Base-by-base conservation (phyloP, 306 rosid species). In the Sesbania bispinosa region DNA sequence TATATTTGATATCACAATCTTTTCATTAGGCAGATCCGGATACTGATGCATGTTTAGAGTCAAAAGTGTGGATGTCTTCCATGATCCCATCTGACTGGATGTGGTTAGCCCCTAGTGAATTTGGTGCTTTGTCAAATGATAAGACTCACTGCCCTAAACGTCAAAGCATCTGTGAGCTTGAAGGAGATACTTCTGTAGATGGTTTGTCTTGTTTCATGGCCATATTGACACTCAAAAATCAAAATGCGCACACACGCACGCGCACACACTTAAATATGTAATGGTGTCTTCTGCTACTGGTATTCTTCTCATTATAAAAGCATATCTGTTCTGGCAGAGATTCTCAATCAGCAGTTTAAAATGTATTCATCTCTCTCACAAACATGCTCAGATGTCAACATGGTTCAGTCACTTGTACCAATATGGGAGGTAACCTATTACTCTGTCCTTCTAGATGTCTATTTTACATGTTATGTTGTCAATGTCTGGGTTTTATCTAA, bases 401-500 rank as follows among this genome's bases (percentile, higher is more conserved):
- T 89, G 96, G 97, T 93, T 75, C 97, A 93, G 78, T 93, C 98
- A 54, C 93, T 93, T 81, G 63, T 85, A 52, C 95, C 96, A 36
- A 93, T 93, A 77, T 93, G 92, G 98, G 96, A 93, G 97, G 98
- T 90, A 41, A 51, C 72, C 29, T 46, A 14, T 77, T 52, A 32
- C 30, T 68, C 77, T 76, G 52, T 65, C 74, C 35, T 60, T 33
- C 19, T 38, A 16, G 21, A 59, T 58, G 35, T 14, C 52, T 38
- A 55, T 38, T 66, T 33, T 66, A 52, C 71, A 58, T 47, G 48
- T 51, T 62, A 33, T 30, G 4, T 30, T 63, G 55, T 66, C 43
- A 10, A 27, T 27, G 71, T 36, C 63, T 62, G 53, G 46, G 36
- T 68, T 58, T 67, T 50, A 27, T 70, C 69, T 59, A 63, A 67